Evolutionary conservation across 768 basidiomycete species (phyloP).

Genomic region (Agrocybe pediades): DNA sequence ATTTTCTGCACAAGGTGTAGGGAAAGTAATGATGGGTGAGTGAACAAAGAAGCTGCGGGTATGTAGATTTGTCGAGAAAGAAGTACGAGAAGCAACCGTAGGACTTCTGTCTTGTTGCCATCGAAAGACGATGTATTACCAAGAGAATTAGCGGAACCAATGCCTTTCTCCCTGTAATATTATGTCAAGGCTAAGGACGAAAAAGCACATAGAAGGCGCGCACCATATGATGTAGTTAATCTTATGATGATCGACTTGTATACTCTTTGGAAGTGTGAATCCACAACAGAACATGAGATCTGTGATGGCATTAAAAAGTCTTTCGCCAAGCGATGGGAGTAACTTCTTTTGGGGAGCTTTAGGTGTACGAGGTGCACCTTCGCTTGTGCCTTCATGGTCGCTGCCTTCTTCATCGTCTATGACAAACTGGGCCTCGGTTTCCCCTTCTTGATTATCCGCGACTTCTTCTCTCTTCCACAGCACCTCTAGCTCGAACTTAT

Average conservation of each 20-base stretch:
- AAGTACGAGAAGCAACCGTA: conserved; percentile 85
- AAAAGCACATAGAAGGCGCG: conserved; percentile 22
- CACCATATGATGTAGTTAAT: conserved; percentile 90
- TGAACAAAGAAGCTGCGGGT: conserved; percentile 67
- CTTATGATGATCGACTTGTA: conserved; percentile 79
- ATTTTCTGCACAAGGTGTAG: conserved; percentile 77
- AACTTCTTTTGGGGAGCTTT: conserved; percentile 38
- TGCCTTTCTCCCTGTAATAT: conserved; percentile 82
- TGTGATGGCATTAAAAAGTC: conserved; percentile 74
- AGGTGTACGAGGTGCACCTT: conserved; percentile 13
- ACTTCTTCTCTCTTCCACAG: conserved; percentile 77
- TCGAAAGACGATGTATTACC: conserved; percentile 69
- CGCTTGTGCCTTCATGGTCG: conserved; percentile 33
- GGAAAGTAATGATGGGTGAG: conserved; percentile 75
- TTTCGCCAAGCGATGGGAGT: conserved; percentile 79
- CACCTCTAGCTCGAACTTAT: conserved; percentile 74
- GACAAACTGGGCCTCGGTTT: conserved; percentile 68
- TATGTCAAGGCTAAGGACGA: not conserved
- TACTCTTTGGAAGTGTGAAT: conserved; percentile 81
- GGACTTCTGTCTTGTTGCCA: conserved; percentile 83
- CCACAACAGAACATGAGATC: conserved; percentile 94
- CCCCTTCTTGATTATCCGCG: conserved; percentile 31
- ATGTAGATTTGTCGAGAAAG: conserved; percentile 91
- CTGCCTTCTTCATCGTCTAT: conserved; percentile 83
- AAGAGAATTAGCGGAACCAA: conserved; percentile 73